phyloP scores from a whole-genome alignment of 73 alveolate genomes.

The Durusdinium trenchii region DNA sequence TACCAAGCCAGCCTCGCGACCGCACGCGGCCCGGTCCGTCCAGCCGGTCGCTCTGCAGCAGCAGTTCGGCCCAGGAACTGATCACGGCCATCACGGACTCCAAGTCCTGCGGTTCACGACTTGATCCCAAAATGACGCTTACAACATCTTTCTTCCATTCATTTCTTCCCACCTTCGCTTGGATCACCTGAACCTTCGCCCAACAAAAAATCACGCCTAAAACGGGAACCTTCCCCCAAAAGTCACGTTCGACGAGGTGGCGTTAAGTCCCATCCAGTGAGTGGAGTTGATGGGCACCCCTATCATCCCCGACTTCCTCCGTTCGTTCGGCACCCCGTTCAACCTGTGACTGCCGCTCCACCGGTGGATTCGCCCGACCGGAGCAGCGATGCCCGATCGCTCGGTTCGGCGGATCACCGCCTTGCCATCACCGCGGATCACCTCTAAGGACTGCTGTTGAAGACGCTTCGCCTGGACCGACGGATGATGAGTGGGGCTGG shows the following conservation, averaged over 20 bases:
- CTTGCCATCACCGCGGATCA: slow-evolving; percentile 45
- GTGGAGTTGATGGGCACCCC: neutral
- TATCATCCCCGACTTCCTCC: neutral
- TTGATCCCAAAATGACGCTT: neutral
- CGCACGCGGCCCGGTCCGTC: no score
- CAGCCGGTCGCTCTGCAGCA: neutral
- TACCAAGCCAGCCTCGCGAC: no score
- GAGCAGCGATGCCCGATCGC: neutral
- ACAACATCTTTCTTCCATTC: neutral
- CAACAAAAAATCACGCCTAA: neutral
- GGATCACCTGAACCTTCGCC: neutral
- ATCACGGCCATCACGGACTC: slow-evolving; percentile 88
- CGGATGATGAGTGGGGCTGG: no score
- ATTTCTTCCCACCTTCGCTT: neutral
- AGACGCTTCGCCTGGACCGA: slow-evolving; percentile 63
- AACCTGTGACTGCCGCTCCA: neutral
- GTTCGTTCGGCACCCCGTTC: neutral
- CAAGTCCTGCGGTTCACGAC: slow-evolving; percentile 29
- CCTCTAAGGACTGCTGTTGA: slow-evolving; percentile 71
- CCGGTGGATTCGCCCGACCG: neutral
- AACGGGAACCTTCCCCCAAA: neutral
- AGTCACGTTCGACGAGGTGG: neutral
- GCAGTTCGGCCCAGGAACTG: neutral
- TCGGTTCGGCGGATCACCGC: neutral
- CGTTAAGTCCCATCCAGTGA: neutral